Percentiles rank a stretch among this genome's conserved stretches.
These are phyloP conservation scores for Podospora pseudopauciseta DNA, from an alignment of 495 filamentous ascomycete species.

Conservation along the genomic window DNA sequence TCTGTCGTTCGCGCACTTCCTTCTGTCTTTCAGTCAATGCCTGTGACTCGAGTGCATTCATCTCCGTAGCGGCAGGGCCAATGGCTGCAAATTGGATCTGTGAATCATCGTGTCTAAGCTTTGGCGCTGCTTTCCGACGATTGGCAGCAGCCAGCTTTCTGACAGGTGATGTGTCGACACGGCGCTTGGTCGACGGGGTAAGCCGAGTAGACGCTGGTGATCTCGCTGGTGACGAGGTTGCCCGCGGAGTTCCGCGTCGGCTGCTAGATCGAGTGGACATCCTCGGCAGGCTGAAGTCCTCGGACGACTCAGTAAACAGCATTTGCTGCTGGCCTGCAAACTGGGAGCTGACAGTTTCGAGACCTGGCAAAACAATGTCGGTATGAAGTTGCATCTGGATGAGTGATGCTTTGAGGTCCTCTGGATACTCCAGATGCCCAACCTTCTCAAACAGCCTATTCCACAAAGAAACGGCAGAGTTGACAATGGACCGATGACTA, in stretches of 20 bases:
- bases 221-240: slow-evolving; percentile 25
- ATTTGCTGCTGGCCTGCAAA: slow-evolving; percentile 30
- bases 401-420: slow-evolving; percentile 39
- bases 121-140: slow-evolving; percentile 30
- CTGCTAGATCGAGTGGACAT: slow-evolving; percentile 23
- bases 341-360: slow-evolving; percentile 33
- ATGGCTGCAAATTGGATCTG: slow-evolving; percentile 72
- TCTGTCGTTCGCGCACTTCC: slow-evolving; percentile 65
- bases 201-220: slow-evolving; percentile 30
- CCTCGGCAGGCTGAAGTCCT: slow-evolving; percentile 33
- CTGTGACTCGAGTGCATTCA: slow-evolving; percentile 53
- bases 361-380: slow-evolving; percentile 40
- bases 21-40: slow-evolving; percentile 69
- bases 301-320: slow-evolving; percentile 53
- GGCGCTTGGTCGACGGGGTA: slow-evolving; percentile 25
- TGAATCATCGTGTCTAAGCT: slow-evolving; percentile 68
- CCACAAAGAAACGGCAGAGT: slow-evolving; percentile 41
- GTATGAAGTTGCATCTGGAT: slow-evolving; percentile 38
- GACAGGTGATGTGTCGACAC: slow-evolving; percentile 29
- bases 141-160: slow-evolving; percentile 17
- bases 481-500: slow-evolving; percentile 43
- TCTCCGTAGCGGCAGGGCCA: slow-evolving; percentile 50
- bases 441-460: slow-evolving; percentile 39
- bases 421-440: slow-evolving; percentile 40
- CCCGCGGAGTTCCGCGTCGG: slow-evolving; percentile 23